Conservation (phyloP, 2,329 filamentous ascomycete species). For the Colletotrichum limetticola region DNA sequence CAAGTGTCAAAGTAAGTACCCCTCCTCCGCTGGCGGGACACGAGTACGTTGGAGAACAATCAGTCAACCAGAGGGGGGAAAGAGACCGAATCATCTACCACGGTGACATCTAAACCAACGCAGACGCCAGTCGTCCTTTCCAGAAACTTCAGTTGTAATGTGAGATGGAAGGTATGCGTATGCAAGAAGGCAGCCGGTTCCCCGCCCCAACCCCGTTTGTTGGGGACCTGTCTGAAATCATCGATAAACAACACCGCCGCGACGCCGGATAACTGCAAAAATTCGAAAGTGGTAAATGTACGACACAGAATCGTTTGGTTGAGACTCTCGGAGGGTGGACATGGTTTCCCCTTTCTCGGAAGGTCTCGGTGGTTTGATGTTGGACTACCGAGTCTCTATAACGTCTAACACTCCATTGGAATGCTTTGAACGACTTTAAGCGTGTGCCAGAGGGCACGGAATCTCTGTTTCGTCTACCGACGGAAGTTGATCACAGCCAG, state of each 20-base stretch:
- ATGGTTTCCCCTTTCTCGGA: not conserved
- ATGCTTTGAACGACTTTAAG: not conserved
- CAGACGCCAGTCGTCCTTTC: constrained; percentile 21
- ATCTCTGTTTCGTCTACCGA: constrained; percentile 41
- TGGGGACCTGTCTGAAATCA: constrained; percentile 25
- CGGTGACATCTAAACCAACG: constrained; percentile 19
- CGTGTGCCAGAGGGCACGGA: not conserved
- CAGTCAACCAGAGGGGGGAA: constrained; percentile 9
- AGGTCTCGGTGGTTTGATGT: not conserved
- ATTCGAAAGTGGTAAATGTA: not conserved
- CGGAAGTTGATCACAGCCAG: constrained; percentile 64
- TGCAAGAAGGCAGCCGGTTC: constrained; percentile 28
- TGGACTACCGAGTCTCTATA: not conserved
- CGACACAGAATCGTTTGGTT: not conserved
- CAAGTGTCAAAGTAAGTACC: constrained; percentile 26
- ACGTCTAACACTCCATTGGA: not conserved
- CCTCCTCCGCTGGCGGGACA: constrained; percentile 13
- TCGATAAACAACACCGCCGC: constrained; percentile 27
- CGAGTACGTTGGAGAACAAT: not conserved
- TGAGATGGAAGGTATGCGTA: constrained; percentile 30
- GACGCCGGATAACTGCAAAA: constrained; percentile 27
- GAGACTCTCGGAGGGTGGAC: not conserved
- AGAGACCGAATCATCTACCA: constrained; percentile 19
- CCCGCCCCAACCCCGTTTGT: constrained; percentile 2
- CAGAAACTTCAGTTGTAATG: constrained; percentile 18